Conservation (phyloP, 129 eudicot genomes). For the Gnaphalium uliginosum region DNA sequence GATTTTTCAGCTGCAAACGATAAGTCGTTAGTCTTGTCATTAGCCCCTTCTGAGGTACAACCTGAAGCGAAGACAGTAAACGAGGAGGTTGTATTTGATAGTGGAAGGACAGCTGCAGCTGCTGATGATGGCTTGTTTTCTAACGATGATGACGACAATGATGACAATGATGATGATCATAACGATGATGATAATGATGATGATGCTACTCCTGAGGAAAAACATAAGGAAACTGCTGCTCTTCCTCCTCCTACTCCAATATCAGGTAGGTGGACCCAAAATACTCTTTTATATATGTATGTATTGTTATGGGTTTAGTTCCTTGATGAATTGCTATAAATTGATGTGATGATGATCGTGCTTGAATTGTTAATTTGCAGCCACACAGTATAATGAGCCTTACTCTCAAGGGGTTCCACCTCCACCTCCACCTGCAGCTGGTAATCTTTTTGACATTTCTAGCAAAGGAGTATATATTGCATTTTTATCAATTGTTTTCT, state of each 20-base stretch:
- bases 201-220: neutral
- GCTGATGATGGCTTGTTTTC: conserved; percentile 68
- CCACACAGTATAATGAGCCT: conserved; percentile 42
- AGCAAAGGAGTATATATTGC: neutral
- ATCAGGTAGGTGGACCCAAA: conserved; percentile 44
- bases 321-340: neutral
- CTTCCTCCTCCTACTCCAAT: conserved; percentile 49
- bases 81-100: conserved; percentile 58
- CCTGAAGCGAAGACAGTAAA: conserved; percentile 25
- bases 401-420: conserved; percentile 29
- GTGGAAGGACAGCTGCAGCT: conserved; percentile 57
- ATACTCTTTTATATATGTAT: neutral
- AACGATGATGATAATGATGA: neutral
- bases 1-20: conserved; percentile 15
- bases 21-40: conserved; percentile 39
- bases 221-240: conserved; percentile 24
- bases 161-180: neutral
- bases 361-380: conserved; percentile 31
- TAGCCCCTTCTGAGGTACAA: conserved; percentile 30
- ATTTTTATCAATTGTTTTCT: neutral
- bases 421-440: conserved; percentile 31
- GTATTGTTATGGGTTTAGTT: neutral
- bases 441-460: conserved; percentile 19
- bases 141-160: conserved; percentile 9
- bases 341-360: conserved; percentile 2